A percentile compares a stretch with the other conserved stretches of the same genome.
Evolutionary conservation across 495 filamentous ascomycete species (phyloP).

Genomic region (Mycothermus thermophilus): DNA sequence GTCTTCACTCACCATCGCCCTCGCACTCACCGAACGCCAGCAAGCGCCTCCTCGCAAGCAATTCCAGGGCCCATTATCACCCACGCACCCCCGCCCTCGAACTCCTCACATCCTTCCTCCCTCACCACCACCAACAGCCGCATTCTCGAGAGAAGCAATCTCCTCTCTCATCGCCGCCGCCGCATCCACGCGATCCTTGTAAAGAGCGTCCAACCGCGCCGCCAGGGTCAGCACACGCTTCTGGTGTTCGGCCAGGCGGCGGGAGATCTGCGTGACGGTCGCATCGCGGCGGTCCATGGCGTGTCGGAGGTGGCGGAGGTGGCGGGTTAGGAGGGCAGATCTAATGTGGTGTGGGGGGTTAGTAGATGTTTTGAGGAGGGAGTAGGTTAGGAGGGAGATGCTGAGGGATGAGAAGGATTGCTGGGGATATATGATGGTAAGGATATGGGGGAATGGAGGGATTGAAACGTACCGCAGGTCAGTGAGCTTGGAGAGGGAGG

Average conservation of each 20-base stretch:
- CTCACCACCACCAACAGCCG: too few relatives aligned
- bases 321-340: background rate
- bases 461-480: conserved; percentile 8
- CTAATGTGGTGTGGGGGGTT: background rate
- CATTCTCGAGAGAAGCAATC: too few relatives aligned
- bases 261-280: conserved; percentile 8
- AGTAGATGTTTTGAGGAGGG: background rate
- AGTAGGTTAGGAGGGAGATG: background rate
- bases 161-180: too few relatives aligned
- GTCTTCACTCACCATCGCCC: too few relatives aligned
- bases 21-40: too few relatives aligned
- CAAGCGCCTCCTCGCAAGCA: too few relatives aligned
- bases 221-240: conserved; percentile 13
- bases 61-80: too few relatives aligned
- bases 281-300: conserved; percentile 15
- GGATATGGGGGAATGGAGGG: background rate
- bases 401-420: background rate
- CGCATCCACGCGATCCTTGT: too few relatives aligned
- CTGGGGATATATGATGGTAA: background rate
- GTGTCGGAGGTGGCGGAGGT: conserved; percentile 6
- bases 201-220: conserved; percentile 13
- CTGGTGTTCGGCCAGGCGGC: conserved; percentile 13
- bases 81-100: too few relatives aligned
- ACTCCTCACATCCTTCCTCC: too few relatives aligned
- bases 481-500: conserved; percentile 10